A percentile compares a stretch with the other conserved stretches of the same genome.
phyloP scores from a whole-genome alignment of 139 green algal genomes.

The Volvox reticuliferus region DNA sequence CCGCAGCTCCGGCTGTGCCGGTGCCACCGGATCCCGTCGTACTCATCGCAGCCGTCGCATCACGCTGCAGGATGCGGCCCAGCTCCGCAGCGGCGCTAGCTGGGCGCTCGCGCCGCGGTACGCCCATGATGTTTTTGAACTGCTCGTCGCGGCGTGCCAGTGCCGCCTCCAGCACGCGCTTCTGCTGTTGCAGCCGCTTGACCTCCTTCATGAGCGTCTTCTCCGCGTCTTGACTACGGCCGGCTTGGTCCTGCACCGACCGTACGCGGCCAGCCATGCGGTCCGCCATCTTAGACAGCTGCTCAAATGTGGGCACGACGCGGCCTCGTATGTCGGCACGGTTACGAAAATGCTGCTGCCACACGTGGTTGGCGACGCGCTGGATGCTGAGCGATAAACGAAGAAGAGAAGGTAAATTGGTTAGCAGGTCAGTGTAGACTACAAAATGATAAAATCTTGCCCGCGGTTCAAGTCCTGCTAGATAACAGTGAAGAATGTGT shows the following conservation, averaged over 20 bases:
- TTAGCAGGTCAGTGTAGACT: neutral
- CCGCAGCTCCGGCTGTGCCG: neutral
- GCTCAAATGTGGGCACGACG: conserved; percentile 64
- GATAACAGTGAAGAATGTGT: no score
- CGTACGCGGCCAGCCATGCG: conserved; percentile 45
- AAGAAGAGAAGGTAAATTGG: neutral
- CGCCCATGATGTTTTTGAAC: conserved; percentile 43
- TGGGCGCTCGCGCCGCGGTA: conserved; percentile 30
- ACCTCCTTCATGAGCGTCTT: conserved; percentile 31
- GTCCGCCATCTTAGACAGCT: conserved; percentile 54
- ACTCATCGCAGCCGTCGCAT: neutral
- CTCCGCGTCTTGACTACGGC: conserved; percentile 23
- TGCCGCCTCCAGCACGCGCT: conserved; percentile 41
- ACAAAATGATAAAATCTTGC: neutral
- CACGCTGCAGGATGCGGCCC: neutral
- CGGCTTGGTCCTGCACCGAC: conserved; percentile 4
- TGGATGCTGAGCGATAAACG: conserved; percentile 44
- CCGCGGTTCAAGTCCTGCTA: no score
- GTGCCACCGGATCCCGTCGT: neutral
- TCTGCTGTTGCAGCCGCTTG: conserved; percentile 49
- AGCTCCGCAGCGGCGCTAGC: neutral
- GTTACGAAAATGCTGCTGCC: conserved; percentile 58
- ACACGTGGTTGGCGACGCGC: conserved; percentile 62
- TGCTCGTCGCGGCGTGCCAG: conserved; percentile 40
- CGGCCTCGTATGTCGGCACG: conserved; percentile 48